These are phyloP conservation scores for Cyberlindnera saturnus DNA, from an alignment of 805 yeast genomes.

Conservation along the genomic window DNA sequence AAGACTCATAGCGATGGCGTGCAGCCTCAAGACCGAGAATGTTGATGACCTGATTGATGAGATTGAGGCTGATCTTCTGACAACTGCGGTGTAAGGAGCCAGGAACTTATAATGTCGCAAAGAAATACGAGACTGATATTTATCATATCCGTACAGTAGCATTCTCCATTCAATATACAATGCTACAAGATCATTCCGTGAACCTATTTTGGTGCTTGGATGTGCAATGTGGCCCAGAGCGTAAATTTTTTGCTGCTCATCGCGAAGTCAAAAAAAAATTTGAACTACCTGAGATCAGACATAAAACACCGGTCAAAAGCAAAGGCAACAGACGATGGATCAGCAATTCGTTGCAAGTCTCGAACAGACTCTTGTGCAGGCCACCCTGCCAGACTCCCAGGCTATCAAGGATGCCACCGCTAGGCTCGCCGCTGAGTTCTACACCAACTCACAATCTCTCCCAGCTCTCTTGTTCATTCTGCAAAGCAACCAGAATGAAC, in stretches of 20 bases:
- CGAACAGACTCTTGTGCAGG: constrained; percentile 73
- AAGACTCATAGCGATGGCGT: constrained; percentile 65
- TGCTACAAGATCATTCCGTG: too few relatives aligned
- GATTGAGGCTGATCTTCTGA: constrained; percentile 42
- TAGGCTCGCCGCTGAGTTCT: constrained; percentile 67
- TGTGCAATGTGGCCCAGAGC: background rate
- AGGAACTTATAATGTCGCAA: background rate
- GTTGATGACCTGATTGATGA: constrained; percentile 80
- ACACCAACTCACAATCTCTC: constrained; percentile 61
- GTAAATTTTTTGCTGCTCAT: constrained; percentile 8
- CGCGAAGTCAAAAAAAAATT: background rate
- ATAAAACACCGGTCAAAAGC: background rate
- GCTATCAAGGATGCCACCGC: constrained; percentile 80
- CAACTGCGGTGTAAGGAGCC: constrained; percentile 9
- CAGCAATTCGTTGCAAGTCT: constrained; percentile 60
- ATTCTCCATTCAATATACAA: too few relatives aligned
- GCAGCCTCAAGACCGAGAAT: constrained; percentile 74
- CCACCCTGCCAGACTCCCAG: constrained; percentile 74
- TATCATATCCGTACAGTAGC: too few relatives aligned
- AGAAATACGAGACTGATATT: too few relatives aligned
- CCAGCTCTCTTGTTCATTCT: constrained; percentile 81
- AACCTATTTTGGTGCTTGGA: too few relatives aligned
- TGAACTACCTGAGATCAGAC: background rate
- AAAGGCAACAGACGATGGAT: constrained; percentile 30
- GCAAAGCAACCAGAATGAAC: constrained; percentile 61